Conservation (phyloP, 139 green algal genomes). For the Deuterostichococcus epilithicus region DNA sequence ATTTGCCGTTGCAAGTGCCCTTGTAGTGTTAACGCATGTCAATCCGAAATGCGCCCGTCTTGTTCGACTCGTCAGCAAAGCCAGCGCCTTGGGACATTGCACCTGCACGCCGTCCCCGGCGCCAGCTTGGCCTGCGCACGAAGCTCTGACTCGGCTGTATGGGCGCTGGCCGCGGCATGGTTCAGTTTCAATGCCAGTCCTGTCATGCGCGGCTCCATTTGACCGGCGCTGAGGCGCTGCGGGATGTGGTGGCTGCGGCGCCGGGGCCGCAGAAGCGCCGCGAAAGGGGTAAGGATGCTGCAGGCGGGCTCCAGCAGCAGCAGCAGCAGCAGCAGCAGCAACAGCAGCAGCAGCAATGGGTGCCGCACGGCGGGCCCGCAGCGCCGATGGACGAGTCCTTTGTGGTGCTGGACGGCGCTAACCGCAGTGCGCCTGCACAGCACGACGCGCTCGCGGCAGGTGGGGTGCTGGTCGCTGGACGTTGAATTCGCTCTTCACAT, state of each 20-base stretch:
- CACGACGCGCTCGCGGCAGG: too few species aligned
- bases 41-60: too few species aligned
- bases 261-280: background rate
- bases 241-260: constrained; percentile 3
- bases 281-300: too few species aligned
- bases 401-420: constrained; percentile 52
- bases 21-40: too few species aligned
- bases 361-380: constrained; percentile 8
- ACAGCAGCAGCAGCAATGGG: constrained; percentile 6
- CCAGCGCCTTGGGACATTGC: too few species aligned
- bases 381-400: constrained; percentile 67
- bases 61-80: too few species aligned
- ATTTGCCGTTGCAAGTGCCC: too few species aligned
- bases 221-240: constrained; percentile 1
- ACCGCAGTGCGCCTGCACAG: background rate
- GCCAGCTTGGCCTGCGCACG: too few species aligned
- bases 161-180: background rate
- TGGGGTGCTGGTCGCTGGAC: too few species aligned
- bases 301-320: background rate
- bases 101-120: too few species aligned
- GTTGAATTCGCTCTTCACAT: too few species aligned
- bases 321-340: constrained; percentile 8
- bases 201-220: constrained; percentile 41
- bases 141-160: too few species aligned
- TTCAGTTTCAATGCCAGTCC: constrained; percentile 35